Percentiles rank a stretch among this genome's conserved stretches.
These are phyloP conservation scores for Nannochloris sp. DNA, from an alignment of 139 green algal species.

Conservation along the genomic window DNA sequence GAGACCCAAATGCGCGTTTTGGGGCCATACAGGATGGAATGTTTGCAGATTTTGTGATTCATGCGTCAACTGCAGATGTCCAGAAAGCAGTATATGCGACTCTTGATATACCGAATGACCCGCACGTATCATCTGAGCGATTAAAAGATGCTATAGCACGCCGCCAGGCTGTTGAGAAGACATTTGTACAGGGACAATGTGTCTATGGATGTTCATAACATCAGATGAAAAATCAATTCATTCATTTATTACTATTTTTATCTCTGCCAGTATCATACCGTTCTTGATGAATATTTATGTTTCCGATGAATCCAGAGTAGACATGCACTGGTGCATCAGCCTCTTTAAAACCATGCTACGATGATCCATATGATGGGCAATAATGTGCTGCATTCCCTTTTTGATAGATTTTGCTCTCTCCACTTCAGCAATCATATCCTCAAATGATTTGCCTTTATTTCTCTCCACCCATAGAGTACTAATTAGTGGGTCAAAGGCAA, in stretches of 20 bases:
- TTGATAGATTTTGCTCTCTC: not conserved
- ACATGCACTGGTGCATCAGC: too few relatives aligned
- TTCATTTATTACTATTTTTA: not conserved
- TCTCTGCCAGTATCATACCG: too few relatives aligned
- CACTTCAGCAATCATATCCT: conserved; percentile 2
- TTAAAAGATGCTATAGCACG: not conserved
- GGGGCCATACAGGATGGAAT: conserved; percentile 18
- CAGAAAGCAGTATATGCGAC: not conserved
- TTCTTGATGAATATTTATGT: too few relatives aligned
- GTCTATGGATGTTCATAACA: conserved; percentile 1
- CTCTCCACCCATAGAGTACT: not conserved
- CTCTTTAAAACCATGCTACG: too few relatives aligned
- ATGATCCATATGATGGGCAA: too few relatives aligned
- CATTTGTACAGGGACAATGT: conserved; percentile 19
- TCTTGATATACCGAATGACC: not conserved
- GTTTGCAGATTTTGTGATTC: conserved; percentile 50
- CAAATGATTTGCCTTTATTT: conserved; percentile 11
- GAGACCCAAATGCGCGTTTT: conserved; percentile 4
- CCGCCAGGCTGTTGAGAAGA: conserved; percentile 2
- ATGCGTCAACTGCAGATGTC: conserved; percentile 36
- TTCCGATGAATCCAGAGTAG: too few relatives aligned
- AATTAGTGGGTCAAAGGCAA: conserved; percentile 3
- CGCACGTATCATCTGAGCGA: not conserved
- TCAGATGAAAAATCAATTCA: not conserved
- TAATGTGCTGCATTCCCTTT: not conserved